Conservation (phyloP, 805 yeast genomes). For the Myxozyma udenii region DNA sequence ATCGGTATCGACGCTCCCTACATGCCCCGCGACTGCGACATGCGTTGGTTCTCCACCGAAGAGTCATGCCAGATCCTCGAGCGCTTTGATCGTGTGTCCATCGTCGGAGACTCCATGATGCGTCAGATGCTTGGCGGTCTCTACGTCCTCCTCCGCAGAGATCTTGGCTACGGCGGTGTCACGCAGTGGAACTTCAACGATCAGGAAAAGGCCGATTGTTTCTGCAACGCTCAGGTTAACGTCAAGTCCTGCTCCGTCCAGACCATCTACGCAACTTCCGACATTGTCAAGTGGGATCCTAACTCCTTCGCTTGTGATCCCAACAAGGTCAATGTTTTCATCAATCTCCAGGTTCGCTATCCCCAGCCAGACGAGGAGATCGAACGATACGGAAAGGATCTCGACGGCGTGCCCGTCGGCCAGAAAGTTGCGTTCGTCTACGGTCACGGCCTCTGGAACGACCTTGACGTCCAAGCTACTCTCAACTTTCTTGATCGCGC, state of each 20-base stretch:
- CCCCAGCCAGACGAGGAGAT: constrained; percentile 28
- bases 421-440: constrained; percentile 24
- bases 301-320: constrained; percentile 28
- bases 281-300: constrained; percentile 27
- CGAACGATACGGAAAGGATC: constrained; percentile 15
- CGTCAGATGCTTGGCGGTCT: constrained; percentile 30
- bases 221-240: constrained; percentile 30
- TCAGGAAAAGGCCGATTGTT: constrained; percentile 28
- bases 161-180: constrained; percentile 29
- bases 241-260: constrained; percentile 27
- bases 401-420: constrained; percentile 14
- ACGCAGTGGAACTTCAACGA: constrained; percentile 29
- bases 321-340: constrained; percentile 23
- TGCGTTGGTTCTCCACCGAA: constrained; percentile 29
- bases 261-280: constrained; percentile 23
- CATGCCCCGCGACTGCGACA: constrained; percentile 30
- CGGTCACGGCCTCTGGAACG: constrained; percentile 31
- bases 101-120: constrained; percentile 30
- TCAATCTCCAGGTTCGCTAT: constrained; percentile 23
- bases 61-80: constrained; percentile 27
- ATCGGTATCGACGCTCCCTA: constrained; percentile 29
- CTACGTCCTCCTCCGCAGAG: constrained; percentile 24
- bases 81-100: constrained; percentile 24
- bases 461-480: constrained; percentile 29
- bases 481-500: constrained; percentile 24